These are phyloP conservation scores for Angomonas deanei DNA, from an alignment of 208 protist genomes.

Conservation along the genomic window DNA sequence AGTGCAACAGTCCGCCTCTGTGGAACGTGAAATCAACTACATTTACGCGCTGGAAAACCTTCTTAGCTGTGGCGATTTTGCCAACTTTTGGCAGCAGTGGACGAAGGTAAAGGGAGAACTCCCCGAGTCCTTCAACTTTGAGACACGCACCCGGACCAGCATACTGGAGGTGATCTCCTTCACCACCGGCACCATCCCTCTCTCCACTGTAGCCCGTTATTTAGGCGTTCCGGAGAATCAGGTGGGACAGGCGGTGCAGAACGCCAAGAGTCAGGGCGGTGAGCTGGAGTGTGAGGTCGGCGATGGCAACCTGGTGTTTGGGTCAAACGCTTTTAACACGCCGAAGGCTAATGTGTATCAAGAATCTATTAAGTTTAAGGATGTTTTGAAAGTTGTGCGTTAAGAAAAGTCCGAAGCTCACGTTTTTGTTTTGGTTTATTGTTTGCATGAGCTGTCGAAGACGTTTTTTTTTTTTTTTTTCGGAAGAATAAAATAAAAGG, in stretches of 20 bases:
- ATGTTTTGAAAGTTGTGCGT: conserved; percentile 42
- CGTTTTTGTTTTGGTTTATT: neutral
- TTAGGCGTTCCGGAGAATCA: conserved; percentile 46
- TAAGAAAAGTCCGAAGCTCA: neutral
- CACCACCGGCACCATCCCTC: conserved; percentile 58
- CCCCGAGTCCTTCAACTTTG: conserved; percentile 71
- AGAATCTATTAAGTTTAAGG: conserved; percentile 51
- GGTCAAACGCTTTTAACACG: conserved; percentile 61
- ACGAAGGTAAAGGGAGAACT: conserved; percentile 51
- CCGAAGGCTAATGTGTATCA: conserved; percentile 59
- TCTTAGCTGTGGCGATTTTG: conserved; percentile 74
- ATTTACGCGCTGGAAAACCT: conserved; percentile 89
- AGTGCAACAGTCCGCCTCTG: conserved; percentile 67
- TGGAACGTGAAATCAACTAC: conserved; percentile 72
- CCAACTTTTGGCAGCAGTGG: conserved; percentile 79
- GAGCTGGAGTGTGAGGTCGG: conserved; percentile 47
- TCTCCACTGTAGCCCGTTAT: conserved; percentile 43
- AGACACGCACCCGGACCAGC: conserved; percentile 64
- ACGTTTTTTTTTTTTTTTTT: neutral
- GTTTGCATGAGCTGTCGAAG: neutral
- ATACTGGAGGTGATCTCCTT: conserved; percentile 67
- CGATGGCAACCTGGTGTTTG: conserved; percentile 45
- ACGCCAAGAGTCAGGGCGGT: conserved; percentile 51
- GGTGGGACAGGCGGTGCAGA: conserved; percentile 44
- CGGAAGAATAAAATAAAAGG: conserved; percentile 5